These are phyloP conservation scores for Kalaharituber pfeilii DNA, from an alignment of 2,329 filamentous ascomycete species.

Conservation along the genomic window DNA sequence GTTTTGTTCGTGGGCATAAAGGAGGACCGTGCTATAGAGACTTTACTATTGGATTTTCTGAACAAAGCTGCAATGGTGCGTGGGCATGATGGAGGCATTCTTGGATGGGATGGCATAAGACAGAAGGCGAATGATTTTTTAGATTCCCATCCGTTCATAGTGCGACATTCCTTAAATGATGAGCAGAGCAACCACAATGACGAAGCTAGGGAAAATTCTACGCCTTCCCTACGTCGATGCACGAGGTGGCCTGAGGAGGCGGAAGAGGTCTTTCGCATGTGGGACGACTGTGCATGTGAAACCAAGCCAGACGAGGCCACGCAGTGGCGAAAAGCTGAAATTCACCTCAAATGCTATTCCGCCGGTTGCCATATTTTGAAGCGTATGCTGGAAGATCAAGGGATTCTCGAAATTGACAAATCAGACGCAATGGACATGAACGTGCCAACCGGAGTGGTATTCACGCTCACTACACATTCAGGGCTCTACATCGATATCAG, in stretches of 20 bases:
- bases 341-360: too few species aligned
- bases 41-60: background rate
- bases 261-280: too few species aligned
- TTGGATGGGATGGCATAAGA: background rate
- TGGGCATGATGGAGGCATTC: background rate
- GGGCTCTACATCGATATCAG: background rate
- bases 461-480: background rate
- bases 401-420: background rate
- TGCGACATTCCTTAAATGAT: too few species aligned
- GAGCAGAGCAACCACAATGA: too few species aligned
- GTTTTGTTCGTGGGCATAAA: background rate
- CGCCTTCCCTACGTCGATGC: background rate
- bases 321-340: too few species aligned
- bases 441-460: background rate
- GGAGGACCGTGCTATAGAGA: background rate
- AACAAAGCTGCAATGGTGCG: background rate
- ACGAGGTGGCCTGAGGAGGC: background rate
- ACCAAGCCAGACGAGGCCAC: too few species aligned
- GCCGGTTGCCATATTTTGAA: too few species aligned
- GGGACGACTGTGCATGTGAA: too few species aligned
- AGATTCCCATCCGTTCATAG: background rate
- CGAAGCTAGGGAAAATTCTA: too few species aligned
- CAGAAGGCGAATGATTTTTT: background rate
- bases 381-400: background rate
- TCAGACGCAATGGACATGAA: background rate